phyloP scores from a whole-genome alignment of 164 flowering plant genomes.

The Protea cynaroides region DNA sequence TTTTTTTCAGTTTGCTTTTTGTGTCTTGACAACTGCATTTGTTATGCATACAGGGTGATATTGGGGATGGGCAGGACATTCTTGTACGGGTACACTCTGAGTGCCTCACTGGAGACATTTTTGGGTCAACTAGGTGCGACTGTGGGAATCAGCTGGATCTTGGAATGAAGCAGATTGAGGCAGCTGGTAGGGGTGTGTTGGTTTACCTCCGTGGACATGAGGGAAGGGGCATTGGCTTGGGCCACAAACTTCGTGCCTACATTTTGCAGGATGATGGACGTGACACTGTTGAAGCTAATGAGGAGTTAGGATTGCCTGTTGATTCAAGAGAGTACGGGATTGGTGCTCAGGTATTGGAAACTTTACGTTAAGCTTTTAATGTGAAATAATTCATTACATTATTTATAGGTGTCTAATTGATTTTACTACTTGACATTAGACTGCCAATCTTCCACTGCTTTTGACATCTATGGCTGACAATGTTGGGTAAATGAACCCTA shows the following conservation, averaged over 20 bases:
- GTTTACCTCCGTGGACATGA: slow-evolving; percentile 96
- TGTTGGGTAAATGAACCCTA: no score
- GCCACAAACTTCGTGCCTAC: slow-evolving; percentile 95
- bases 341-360: slow-evolving; percentile 83
- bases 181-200: slow-evolving; percentile 77
- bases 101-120: slow-evolving; percentile 95
- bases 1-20: no score
- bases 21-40: neutral
- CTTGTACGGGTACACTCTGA: slow-evolving; percentile 99
- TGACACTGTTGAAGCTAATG: slow-evolving; percentile 97
- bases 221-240: slow-evolving; percentile 96
- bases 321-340: slow-evolving; percentile 97
- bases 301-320: slow-evolving; percentile 87
- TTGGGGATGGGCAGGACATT: slow-evolving; percentile 91
- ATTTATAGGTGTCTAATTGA: no score
- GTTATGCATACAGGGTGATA: slow-evolving; percentile 63
- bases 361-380: neutral
- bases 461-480: no score
- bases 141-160: slow-evolving; percentile 88
- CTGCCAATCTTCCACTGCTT: no score
- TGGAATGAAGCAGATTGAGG: slow-evolving; percentile 92
- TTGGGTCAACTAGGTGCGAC: slow-evolving; percentile 94
- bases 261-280: slow-evolving; percentile 90
- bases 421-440: no score
- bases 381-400: neutral